A percentile compares a stretch with the other conserved stretches of the same genome.
phyloP scores from a whole-genome alignment of 2,329 filamentous ascomycete genomes.

The Calcarisporium arbuscula region DNA sequence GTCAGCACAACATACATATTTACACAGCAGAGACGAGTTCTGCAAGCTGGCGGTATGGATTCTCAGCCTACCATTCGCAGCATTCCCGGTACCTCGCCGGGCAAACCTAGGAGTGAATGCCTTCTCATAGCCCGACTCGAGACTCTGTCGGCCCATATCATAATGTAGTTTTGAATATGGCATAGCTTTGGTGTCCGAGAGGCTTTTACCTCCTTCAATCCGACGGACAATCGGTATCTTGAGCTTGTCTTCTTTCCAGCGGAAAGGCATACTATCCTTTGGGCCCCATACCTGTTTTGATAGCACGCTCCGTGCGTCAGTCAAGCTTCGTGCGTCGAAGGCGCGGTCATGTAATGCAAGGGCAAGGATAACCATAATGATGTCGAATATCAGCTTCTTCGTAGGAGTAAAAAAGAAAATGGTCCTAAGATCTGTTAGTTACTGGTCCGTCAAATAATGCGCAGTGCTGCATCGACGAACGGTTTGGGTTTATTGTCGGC shows the following conservation, averaged over 20 bases:
- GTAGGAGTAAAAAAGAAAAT: slow-evolving; percentile 21
- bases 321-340: slow-evolving; percentile 18
- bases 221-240: slow-evolving; percentile 19
- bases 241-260: slow-evolving; percentile 19
- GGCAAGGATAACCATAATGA: slow-evolving; percentile 17
- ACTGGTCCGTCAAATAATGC: neutral
- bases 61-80: slow-evolving; percentile 14
- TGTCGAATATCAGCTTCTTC: slow-evolving; percentile 20
- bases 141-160: slow-evolving; percentile 18
- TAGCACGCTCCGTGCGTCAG: slow-evolving; percentile 11
- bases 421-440: slow-evolving; percentile 14
- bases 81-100: slow-evolving; percentile 16
- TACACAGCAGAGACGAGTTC: too few species aligned
- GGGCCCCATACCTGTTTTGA: slow-evolving; percentile 10
- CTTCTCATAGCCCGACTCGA: slow-evolving; percentile 13
- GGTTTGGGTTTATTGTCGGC: slow-evolving; percentile 21
- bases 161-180: slow-evolving; percentile 19
- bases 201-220: slow-evolving; percentile 2
- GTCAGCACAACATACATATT: too few species aligned
- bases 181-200: slow-evolving; percentile 15
- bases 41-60: too few species aligned
- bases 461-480: slow-evolving; percentile 10
- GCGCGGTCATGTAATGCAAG: slow-evolving; percentile 17
- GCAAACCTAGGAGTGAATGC: slow-evolving; percentile 10
- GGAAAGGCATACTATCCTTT: slow-evolving; percentile 13